phyloP scores from a whole-genome alignment of 2,329 filamentous ascomycete species.

The Fusarium sp. region DNA sequence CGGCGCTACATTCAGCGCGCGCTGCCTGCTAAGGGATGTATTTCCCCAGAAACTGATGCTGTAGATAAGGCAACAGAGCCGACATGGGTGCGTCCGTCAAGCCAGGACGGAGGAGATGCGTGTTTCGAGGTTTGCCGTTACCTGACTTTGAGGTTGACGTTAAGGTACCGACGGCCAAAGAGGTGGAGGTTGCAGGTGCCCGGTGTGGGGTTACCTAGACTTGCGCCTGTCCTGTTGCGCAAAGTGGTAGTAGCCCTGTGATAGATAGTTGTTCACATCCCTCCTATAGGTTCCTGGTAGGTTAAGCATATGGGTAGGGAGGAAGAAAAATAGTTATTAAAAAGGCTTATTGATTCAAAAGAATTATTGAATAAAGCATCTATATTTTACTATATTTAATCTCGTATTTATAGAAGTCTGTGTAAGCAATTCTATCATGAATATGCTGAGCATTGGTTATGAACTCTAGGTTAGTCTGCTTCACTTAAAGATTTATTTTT shows the following conservation, averaged over 20 bases:
- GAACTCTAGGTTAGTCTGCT: neutral
- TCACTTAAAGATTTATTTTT: neutral
- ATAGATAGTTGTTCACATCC: too few relatives aligned
- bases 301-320: too few relatives aligned
- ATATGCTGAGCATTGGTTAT: too few relatives aligned
- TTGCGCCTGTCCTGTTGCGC: neutral
- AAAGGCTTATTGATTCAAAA: neutral
- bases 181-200: conserved; percentile 24
- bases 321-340: too few relatives aligned
- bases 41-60: conserved; percentile 50
- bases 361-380: neutral
- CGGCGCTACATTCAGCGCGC: conserved; percentile 61
- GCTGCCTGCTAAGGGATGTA: conserved; percentile 57
- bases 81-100: conserved; percentile 54
- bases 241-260: neutral
- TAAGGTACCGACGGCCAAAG: conserved; percentile 2
- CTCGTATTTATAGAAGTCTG: neutral
- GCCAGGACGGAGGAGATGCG: conserved; percentile 40
- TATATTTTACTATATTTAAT: neutral
- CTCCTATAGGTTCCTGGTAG: too few relatives aligned
- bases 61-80: conserved; percentile 50
- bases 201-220: conserved; percentile 10
- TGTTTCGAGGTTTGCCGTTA: conserved; percentile 32
- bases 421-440: too few relatives aligned
- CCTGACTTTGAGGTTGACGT: conserved; percentile 37